Evolutionary conservation across 1,139 yeast genomes (phyloP).

Genomic region (Lodderomyces margitis): DNA sequence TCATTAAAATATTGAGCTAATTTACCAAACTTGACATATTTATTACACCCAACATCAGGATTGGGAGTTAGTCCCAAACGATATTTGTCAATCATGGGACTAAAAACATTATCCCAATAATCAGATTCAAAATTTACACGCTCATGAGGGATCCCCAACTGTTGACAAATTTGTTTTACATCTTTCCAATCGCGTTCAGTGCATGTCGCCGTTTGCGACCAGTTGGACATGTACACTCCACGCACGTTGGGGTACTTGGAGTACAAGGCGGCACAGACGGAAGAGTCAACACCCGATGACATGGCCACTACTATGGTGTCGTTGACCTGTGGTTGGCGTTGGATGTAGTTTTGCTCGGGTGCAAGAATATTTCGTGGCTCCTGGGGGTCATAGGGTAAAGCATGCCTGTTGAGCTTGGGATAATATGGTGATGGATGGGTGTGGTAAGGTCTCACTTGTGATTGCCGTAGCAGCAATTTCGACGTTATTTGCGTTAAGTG

Average conservation of each 20-base stretch:
- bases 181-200: conserved; percentile 89
- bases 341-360: conserved; percentile 21
- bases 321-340: conserved; percentile 43
- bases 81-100: conserved; percentile 82
- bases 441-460: conserved; percentile 5
- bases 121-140: conserved; percentile 84
- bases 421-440: conserved; percentile 13
- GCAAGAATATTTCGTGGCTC: conserved; percentile 10
- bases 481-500: not conserved
- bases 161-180: conserved; percentile 62
- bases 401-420: conserved; percentile 6
- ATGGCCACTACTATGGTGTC: conserved; percentile 80
- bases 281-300: conserved; percentile 97
- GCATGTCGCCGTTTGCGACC: conserved; percentile 73
- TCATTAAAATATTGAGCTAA: conserved; percentile 54
- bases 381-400: not conserved
- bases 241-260: conserved; percentile 53
- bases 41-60: conserved; percentile 90
- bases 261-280: conserved; percentile 79
- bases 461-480: conserved; percentile 1
- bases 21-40: conserved; percentile 81
- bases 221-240: conserved; percentile 92
- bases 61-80: conserved; percentile 81
- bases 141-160: conserved; percentile 65
- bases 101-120: conserved; percentile 89